phyloP scores from a whole-genome alignment of 192 early-diverging fungal species.

The Coemansia sp. region DNA sequence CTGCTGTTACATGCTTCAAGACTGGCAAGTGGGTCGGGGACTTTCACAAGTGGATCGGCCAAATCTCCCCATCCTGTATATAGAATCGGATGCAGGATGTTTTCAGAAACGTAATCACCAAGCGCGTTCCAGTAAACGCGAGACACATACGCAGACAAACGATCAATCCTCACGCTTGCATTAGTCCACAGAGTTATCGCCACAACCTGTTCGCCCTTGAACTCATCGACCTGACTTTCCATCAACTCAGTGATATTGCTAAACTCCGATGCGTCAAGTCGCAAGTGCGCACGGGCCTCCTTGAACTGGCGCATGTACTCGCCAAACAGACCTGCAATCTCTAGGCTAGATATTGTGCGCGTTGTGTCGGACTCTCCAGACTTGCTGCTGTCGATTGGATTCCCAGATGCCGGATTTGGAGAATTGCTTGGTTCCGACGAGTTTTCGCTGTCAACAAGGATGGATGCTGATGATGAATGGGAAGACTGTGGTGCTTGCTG shows the following conservation, averaged over 20 bases:
- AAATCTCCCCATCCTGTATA: constrained; percentile 38
- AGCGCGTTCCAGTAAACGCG: constrained; percentile 53
- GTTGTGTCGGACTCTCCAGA: neutral
- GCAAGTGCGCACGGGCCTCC: constrained; percentile 34
- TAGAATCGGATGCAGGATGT: constrained; percentile 45
- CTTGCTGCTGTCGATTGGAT: neutral
- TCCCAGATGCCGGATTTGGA: neutral
- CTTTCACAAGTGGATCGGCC: constrained; percentile 19
- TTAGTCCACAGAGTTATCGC: constrained; percentile 50
- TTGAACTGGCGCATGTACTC: constrained; percentile 53
- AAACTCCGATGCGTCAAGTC: constrained; percentile 26
- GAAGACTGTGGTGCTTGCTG: neutral
- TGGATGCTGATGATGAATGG: neutral
- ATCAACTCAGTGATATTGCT: constrained; percentile 25
- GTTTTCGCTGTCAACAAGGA: constrained; percentile 6
- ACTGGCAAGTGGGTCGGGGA: constrained; percentile 42
- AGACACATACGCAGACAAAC: constrained; percentile 42
- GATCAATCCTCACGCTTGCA: constrained; percentile 40
- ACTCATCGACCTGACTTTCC: constrained; percentile 42
- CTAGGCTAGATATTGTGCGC: constrained; percentile 24
- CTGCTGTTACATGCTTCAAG: constrained; percentile 14
- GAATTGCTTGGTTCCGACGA: neutral
- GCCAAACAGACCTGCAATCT: constrained; percentile 36
- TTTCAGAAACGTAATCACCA: constrained; percentile 54
- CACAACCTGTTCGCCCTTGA: constrained; percentile 43